Conservation (phyloP, 345 rosid species). For the Firmiana major region DNA sequence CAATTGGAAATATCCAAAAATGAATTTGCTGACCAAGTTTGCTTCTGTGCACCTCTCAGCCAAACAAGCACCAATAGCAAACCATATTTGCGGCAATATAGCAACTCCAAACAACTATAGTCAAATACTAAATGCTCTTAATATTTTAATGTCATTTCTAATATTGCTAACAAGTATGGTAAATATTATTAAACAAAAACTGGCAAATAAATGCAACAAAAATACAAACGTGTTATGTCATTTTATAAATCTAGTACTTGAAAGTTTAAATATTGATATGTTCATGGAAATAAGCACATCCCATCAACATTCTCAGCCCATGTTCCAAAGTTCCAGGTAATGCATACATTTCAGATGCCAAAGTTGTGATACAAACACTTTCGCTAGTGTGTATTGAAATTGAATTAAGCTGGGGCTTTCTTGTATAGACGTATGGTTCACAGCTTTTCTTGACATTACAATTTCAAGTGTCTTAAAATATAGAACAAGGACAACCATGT, state of each 20-base stretch:
- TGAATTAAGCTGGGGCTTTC: constrained; percentile 39
- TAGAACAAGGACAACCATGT: neutral
- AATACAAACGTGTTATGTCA: neutral
- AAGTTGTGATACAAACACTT: constrained; percentile 32
- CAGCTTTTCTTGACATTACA: constrained; percentile 39
- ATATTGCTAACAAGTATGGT: neutral
- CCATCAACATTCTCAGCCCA: no score
- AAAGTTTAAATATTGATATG: no score
- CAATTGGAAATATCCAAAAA: neutral
- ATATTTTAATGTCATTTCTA: no score
- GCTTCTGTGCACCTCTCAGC: no score
- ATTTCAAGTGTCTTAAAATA: constrained; percentile 26
- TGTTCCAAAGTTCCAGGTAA: no score
- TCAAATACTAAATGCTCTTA: no score
- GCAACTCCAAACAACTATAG: no score
- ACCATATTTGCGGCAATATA: no score
- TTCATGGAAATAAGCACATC: no score
- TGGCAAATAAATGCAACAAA: neutral
- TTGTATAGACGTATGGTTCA: constrained; percentile 36
- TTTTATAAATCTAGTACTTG: neutral
- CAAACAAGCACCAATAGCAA: no score
- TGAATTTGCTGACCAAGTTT: no score
- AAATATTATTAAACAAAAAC: neutral
- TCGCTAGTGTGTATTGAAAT: constrained; percentile 44
- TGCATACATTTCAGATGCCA: neutral